phyloP scores from a whole-genome alignment of 2,329 filamentous ascomycete species.

The Fusarium fracticaudum region DNA sequence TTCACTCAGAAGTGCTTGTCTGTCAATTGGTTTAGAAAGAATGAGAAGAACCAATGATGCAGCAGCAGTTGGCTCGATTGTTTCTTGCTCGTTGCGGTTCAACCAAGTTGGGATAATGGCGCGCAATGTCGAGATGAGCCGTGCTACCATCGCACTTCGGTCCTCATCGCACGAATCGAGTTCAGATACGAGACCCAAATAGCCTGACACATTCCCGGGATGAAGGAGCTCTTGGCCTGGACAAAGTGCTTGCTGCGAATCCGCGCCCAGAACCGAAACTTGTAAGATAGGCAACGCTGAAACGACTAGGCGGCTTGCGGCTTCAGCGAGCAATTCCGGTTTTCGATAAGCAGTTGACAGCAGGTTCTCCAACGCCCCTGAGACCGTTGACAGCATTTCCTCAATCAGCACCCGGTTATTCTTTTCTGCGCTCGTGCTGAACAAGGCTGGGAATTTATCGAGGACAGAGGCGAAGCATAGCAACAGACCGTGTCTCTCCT shows the following conservation, averaged over 20 bases:
- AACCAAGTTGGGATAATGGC: slow-evolving; percentile 58
- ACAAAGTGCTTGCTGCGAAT: slow-evolving; percentile 6
- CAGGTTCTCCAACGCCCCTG: slow-evolving; percentile 54
- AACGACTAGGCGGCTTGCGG: slow-evolving; percentile 66
- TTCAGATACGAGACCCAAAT: slow-evolving; percentile 33
- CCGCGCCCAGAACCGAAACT: slow-evolving; percentile 40
- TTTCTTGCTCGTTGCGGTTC: slow-evolving; percentile 59
- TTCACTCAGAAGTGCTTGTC: slow-evolving; percentile 51
- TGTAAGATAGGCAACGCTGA: slow-evolving; percentile 61
- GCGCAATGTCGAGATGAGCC: slow-evolving; percentile 42
- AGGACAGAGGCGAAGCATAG: slow-evolving; percentile 69
- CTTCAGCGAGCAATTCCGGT: slow-evolving; percentile 72
- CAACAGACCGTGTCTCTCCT: slow-evolving; percentile 75
- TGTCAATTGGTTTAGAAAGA: slow-evolving; percentile 51
- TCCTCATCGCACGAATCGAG: slow-evolving; percentile 26
- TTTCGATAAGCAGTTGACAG: slow-evolving; percentile 60
- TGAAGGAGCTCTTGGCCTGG: slow-evolving; percentile 42
- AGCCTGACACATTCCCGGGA: slow-evolving; percentile 23
- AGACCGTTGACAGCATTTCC: slow-evolving; percentile 43
- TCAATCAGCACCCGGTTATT: slow-evolving; percentile 40
- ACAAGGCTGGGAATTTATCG: slow-evolving; percentile 55
- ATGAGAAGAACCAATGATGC: slow-evolving; percentile 62
- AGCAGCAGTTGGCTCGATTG: slow-evolving; percentile 59
- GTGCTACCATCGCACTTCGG: slow-evolving; percentile 12
- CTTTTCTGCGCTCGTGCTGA: slow-evolving; percentile 14